phyloP scores from a whole-genome alignment of 768 basidiomycete genomes.

The Boletus vinaceobasis region DNA sequence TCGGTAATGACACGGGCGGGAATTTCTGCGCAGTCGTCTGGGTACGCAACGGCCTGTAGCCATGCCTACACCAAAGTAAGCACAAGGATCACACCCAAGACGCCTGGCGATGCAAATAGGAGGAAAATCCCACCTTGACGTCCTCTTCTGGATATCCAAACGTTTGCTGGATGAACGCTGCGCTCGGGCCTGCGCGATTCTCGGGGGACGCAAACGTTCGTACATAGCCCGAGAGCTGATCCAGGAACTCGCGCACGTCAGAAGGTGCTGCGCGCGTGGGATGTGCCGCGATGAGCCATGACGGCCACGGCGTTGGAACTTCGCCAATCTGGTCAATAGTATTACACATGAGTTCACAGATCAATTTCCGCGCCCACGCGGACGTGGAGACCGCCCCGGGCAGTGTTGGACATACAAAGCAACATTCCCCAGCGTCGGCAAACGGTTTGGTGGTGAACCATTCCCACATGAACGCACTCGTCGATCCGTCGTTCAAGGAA shows the following conservation, averaged over 20 bases:
- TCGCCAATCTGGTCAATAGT: conserved; percentile 62
- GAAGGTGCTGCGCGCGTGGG: conserved; percentile 54
- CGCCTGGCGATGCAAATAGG: not conserved
- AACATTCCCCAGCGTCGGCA: conserved; percentile 71
- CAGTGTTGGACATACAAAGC: conserved; percentile 62
- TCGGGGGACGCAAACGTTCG: conserved; percentile 60
- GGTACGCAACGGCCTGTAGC: conserved; percentile 78
- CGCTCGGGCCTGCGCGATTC: conserved; percentile 53
- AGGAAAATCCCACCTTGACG: conserved; percentile 51
- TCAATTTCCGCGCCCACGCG: not conserved
- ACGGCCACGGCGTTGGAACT: conserved; percentile 93
- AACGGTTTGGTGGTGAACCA: conserved; percentile 89
- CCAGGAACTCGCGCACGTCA: conserved; percentile 58
- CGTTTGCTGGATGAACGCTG: conserved; percentile 70
- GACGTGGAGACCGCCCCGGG: not conserved
- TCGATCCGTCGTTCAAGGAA: conserved; percentile 85
- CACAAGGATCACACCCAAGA: not conserved
- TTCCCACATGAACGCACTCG: conserved; percentile 94
- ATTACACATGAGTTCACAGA: not conserved
- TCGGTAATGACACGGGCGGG: conserved; percentile 61
- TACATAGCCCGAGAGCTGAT: conserved; percentile 61
- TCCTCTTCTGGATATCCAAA: conserved; percentile 85
- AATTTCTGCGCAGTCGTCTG: conserved; percentile 60
- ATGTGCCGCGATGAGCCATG: conserved; percentile 92
- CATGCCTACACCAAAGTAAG: conserved; percentile 52